Base-by-base conservation (phyloP, 2,329 filamentous ascomycete genomes). In the Orbilia javanica region DNA sequence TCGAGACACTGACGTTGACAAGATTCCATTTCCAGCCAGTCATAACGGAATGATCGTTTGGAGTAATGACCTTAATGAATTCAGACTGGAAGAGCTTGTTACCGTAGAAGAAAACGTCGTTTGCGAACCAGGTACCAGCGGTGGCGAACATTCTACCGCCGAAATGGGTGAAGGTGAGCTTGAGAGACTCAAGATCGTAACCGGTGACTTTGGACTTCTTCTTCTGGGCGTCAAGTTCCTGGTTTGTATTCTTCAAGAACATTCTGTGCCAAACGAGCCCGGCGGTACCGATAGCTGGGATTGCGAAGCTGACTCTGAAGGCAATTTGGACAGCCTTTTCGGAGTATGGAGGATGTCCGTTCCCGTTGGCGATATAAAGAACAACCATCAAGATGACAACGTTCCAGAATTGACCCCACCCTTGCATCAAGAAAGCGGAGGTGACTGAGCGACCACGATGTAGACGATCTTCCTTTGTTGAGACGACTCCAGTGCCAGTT, bases 61-160 rank as follows among this genome's bases (percentile, higher is more conserved):
- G 88, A 68, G 90, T 92, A 81, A 97, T 91, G 83, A 96, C 92
- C 34, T 86, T 87, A 85, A 97, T 97, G 86, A 97, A 97, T 83
- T 95, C 89, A 79, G 89, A 89, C 86, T 97, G 94, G 89, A 97
- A 97, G 67, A 97, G 91, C 88, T 97, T 97, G 91, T 97, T 97
- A 82, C 95, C 95, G 86, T 98, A 98, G 87, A 98, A 98, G 88
- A 98, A 97, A 81, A 98, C 92, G 83, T 98, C 95, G 85, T 98
- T 98, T 86, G 91, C 93, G 85, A 95, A 98, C 95, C 95, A 98
- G 39, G 90, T 89, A 71, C 92, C 92, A 10, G 94, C 90, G 20
- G 95, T 97, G 62, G 95, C 95, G 20, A 97, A 83, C 25, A 98
- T 86, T 81, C 95, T 93, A 65, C 92, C 91, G 57, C 94, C 93